Evolutionary conservation across 345 rosid species (phyloP), one percentile per base, ranked within the genome.

Genomic region (Gossypium mustelinum): DNA sequence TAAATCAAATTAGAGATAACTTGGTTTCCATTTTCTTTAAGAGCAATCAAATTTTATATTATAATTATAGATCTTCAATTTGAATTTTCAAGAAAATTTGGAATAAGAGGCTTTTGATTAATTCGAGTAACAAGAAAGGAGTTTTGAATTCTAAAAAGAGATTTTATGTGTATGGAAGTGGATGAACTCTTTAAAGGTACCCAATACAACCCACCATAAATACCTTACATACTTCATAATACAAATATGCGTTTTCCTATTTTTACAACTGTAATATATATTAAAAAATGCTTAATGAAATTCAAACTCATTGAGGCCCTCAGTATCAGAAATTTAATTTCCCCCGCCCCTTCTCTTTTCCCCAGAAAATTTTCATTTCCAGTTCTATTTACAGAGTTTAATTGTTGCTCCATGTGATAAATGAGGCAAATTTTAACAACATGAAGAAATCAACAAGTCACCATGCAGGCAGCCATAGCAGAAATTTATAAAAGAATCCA

Each of bases 331-430:
- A 5, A 62, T 34, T 44, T 51, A 50, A 25, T 16, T 57, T 7
- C 24, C 43, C 24, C 44, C 61, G 41, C 41, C 2, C 1, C 14
- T n/a, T 43, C 14, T 51, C n/a, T 20, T 56, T 9, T 20, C 10
- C 39, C 71, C 44, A 11, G 69, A 75, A 68, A 43, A 68, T 59
- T 67, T 67, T 18, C 70, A 22, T 58, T 75, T 75, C 50, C 80
- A 39, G 22, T 75, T n/a, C 80, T 79, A 85, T 85, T 73, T 83
- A 85, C 86, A 81, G 27, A 72, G 57, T 54, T 54, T 75, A 47
- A 71, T 76, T 76, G 14, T 59, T 54, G 66, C 76, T 2, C 62
- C 29, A 22, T 59, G 69, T 52, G 72, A 50, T 73, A 76, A 79
- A 17, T 73, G 69, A 69, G 77, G 62, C 50, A 41, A 61, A 70